phyloP scores from a whole-genome alignment of 352 stramenopile species.

The Phytophthora meadii region DNA sequence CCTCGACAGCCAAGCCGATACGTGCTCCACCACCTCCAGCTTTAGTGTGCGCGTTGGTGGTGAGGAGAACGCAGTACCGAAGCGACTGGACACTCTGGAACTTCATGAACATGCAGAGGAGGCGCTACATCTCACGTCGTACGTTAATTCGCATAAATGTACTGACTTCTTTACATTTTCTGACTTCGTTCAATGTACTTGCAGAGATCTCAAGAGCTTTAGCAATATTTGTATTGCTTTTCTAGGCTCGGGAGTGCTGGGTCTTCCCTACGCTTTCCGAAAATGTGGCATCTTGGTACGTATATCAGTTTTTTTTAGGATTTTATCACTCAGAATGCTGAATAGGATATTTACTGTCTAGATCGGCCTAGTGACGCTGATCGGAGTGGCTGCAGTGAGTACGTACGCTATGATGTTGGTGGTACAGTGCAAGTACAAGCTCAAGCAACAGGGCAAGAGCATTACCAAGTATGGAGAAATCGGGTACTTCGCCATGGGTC shows the following conservation, averaged over 20 bases:
- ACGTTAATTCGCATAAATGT: conserved; percentile 9
- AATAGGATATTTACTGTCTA: conserved; percentile 21
- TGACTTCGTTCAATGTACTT: not conserved
- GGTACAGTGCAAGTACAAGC: conserved; percentile 82
- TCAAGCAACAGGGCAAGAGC: conserved; percentile 53
- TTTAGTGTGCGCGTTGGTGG: conserved; percentile 21
- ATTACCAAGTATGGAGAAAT: conserved; percentile 89
- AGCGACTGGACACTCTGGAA: conserved; percentile 25
- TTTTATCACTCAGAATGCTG: not conserved
- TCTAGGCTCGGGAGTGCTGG: conserved; percentile 91
- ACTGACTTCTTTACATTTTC: no score
- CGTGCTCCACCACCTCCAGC: conserved; percentile 39
- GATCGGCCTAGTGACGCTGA: conserved; percentile 65
- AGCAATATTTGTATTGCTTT: conserved; percentile 92
- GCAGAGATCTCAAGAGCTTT: conserved; percentile 68
- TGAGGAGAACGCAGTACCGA: conserved; percentile 11
- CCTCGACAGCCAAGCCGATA: conserved; percentile 33
- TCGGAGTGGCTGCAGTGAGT: conserved; percentile 58
- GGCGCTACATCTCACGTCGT: conserved; percentile 57
- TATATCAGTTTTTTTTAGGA: not conserved
- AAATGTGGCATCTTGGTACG: conserved; percentile 82
- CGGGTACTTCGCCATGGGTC: conserved; percentile 78
- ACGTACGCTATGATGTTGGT: conserved; percentile 83
- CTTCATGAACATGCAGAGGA: conserved; percentile 31
- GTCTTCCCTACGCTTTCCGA: conserved; percentile 91